Evolutionary conservation across 768 basidiomycete species (phyloP).

Genomic region (Coprinopsis marcescibilis): DNA sequence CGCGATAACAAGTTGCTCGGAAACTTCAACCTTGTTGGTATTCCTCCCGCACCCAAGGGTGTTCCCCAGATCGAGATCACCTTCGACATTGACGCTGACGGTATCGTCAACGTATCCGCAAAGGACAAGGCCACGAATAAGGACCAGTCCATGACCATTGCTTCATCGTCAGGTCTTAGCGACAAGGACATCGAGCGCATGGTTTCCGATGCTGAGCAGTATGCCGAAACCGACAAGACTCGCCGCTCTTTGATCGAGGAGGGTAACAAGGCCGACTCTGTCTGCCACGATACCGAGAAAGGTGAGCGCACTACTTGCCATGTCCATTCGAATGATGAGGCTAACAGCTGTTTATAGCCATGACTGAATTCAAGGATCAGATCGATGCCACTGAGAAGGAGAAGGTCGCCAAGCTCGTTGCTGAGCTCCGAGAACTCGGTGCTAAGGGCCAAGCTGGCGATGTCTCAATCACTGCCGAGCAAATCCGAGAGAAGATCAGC

Average conservation of each 20-base stretch:
- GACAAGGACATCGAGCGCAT: constrained; percentile 98
- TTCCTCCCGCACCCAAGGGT: constrained; percentile 82
- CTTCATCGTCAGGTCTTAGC: constrained; percentile 92
- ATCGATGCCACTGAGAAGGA: constrained; percentile 90
- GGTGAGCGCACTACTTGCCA: constrained; percentile 37
- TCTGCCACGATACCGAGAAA: constrained; percentile 94
- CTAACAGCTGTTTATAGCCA: constrained; percentile 49
- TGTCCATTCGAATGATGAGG: too few species aligned
- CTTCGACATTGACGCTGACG: constrained; percentile 97
- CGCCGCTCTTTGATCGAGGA: constrained; percentile 89
- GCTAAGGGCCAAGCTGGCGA: constrained; percentile 88
- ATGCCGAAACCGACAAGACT: constrained; percentile 87
- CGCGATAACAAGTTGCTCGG: constrained; percentile 98
- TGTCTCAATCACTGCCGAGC: constrained; percentile 71
- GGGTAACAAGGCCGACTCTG: constrained; percentile 93
- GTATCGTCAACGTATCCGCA: constrained; percentile 96
- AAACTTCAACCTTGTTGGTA: constrained; percentile 98
- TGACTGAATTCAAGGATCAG: constrained; percentile 97
- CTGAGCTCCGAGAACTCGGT: constrained; percentile 84
- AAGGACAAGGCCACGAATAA: constrained; percentile 90
- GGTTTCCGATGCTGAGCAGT: constrained; percentile 92
- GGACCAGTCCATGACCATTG: constrained; percentile 96
- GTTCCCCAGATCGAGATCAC: constrained; percentile 85
- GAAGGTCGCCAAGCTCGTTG: constrained; percentile 83
- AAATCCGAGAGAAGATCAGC: constrained; percentile 87